These are phyloP conservation scores for Ulota crispa DNA, from an alignment of 225 moss, liverwort and hornwort species.

Conservation along the genomic window DNA sequence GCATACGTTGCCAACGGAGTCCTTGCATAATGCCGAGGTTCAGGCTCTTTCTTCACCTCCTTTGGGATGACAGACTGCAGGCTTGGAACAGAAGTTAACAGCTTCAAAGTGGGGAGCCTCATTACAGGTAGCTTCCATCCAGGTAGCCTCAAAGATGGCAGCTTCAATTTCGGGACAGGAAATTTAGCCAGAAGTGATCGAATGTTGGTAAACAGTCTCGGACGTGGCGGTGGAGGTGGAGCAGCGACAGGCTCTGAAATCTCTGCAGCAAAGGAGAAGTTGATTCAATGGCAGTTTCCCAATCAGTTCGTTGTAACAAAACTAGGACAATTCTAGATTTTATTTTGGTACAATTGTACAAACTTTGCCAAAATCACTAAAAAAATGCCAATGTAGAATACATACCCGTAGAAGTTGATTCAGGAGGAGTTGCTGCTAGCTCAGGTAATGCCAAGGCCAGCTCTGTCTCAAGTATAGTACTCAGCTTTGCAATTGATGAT, in stretches of 20 bases:
- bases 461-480: neutral
- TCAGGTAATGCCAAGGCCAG: neutral
- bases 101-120: constrained; percentile 14
- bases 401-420: neutral
- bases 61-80: neutral
- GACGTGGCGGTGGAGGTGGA: neutral
- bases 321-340: neutral
- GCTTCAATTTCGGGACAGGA: constrained; percentile 5
- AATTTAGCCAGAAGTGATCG: neutral
- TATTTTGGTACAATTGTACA: neutral
- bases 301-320: neutral
- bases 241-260: neutral
- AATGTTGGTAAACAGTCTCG: constrained; percentile 11
- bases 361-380: neutral
- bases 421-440: neutral
- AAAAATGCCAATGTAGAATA: neutral
- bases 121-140: neutral
- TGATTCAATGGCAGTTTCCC: neutral
- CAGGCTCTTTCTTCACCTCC: neutral
- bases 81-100: neutral
- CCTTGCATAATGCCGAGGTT: constrained; percentile 19
- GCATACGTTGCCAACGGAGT: constrained; percentile 48
- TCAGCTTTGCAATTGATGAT: constrained; percentile 15
- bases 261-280: constrained; percentile 7
- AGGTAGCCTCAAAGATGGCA: constrained; percentile 3